Base-by-base conservation (phyloP, 2,329 filamentous ascomycete species). In the Fusarium sacchari region DNA sequence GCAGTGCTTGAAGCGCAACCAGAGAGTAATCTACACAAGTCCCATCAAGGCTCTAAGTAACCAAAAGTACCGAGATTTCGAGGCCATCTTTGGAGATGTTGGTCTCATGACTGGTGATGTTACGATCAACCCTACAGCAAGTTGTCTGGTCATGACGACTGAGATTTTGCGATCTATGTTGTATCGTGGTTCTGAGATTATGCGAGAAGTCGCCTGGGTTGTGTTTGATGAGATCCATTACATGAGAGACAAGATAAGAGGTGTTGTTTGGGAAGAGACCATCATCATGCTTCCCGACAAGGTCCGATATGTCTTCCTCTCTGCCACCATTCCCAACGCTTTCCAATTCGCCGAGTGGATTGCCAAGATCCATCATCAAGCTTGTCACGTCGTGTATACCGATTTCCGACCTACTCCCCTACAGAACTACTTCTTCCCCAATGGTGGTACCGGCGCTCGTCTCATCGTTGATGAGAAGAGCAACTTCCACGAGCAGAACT, bases 301-400 rank as follows among this genome's bases (percentile, higher is more conserved):
- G 88, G 97, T 99, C 76, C 93, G 95, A 84, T 99, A 98, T 80
- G 97, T 99, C 63, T 99, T 99, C 83, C 86, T 99, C 69, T 99
- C 97, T 37, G 96, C 96, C 72, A 99, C 97, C 5, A 99, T 99
- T 72, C 96, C 96, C 61, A 99, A 99, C 80, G 95, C 96, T 59
- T 98, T 98, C 90, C 96, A 99, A 82, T 99, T 99, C 79, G 96
- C 96, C 76, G 96, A 99, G 82, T 99, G 96, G 96, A 97, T 99
- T 78, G 95, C 94, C 77, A 98, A 98, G 85, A 98, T 96, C 65
- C 97, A 99, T 82, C 93, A 94, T 74, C 97, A 99, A 80, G 96
- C 96, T 12, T 99, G 96, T 77, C 97, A 99, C 87, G 97, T 99
- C 72, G 96, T 99, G 7, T 99, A 99, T 83, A 99, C 96, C 59